phyloP scores from a whole-genome alignment of 2,329 filamentous ascomycete species.

The Penicillium sclerotiorum region DNA sequence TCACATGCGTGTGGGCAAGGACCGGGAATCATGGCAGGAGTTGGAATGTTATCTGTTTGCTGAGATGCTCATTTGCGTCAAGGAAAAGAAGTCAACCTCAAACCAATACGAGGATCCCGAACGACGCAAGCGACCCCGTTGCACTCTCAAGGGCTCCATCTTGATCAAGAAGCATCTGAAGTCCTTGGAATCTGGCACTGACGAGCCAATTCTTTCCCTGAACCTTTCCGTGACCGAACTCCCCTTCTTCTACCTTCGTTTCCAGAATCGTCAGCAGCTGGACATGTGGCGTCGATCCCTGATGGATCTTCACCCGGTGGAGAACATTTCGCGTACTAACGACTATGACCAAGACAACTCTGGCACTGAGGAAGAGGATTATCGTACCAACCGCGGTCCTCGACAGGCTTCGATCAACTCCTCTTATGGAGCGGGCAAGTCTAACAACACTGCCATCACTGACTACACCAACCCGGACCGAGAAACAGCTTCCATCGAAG shows the following conservation, averaged over 20 bases:
- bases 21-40: constrained; percentile 95
- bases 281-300: constrained; percentile 90
- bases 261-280: constrained; percentile 75
- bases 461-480: constrained; percentile 78
- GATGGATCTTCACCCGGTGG: constrained; percentile 75
- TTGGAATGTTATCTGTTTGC: constrained; percentile 95
- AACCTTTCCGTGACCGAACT: constrained; percentile 89
- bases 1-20: constrained; percentile 90
- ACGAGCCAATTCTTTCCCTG: constrained; percentile 83
- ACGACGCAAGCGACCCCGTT: constrained; percentile 69
- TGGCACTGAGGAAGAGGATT: constrained; percentile 87
- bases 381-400: constrained; percentile 61
- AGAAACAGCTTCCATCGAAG: constrained; percentile 62
- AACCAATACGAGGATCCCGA: constrained; percentile 65
- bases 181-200: constrained; percentile 72
- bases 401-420: constrained; percentile 82
- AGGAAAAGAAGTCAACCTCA: constrained; percentile 77
- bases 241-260: constrained; percentile 90
- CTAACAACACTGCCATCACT: constrained; percentile 83
- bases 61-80: constrained; percentile 99
- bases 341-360: constrained; percentile 81
- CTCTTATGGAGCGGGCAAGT: constrained; percentile 78
- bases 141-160: constrained; percentile 94
- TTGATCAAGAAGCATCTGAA: constrained; percentile 97
- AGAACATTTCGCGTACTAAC: constrained; percentile 63